Conservation (phyloP, 306 rosid genomes). For the Mimosa pudica region DNA sequence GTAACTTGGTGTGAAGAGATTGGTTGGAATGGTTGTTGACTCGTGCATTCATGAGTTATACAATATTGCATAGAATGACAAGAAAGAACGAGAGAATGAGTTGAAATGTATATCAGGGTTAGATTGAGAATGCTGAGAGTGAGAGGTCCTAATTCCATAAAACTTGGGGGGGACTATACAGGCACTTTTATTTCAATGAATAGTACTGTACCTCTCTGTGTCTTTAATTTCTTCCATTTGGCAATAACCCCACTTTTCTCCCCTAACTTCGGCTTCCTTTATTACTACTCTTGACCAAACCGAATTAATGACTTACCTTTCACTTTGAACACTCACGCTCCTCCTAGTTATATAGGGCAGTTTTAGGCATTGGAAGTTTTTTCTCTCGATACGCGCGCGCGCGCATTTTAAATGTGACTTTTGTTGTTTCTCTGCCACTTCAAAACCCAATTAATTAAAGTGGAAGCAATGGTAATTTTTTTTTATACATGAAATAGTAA, state of each 20-base stretch:
- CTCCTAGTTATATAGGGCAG: too few species aligned
- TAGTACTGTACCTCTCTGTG: background rate
- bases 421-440: too few species aligned
- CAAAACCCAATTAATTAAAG: too few species aligned
- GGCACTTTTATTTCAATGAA: background rate
- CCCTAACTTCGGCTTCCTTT: background rate
- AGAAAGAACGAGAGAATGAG: background rate
- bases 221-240: background rate
- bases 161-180: background rate
- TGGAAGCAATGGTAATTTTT: too few species aligned
- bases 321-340: background rate
- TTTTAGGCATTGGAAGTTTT: too few species aligned
- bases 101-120: background rate
- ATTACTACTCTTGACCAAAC: background rate
- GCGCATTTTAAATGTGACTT: too few species aligned
- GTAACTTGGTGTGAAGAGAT: background rate
- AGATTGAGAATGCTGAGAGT: background rate
- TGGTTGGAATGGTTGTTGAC: constrained; percentile 19
- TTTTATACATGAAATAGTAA: too few species aligned
- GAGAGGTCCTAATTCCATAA: background rate
- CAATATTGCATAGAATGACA: background rate
- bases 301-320: background rate
- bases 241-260: background rate
- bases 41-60: background rate
- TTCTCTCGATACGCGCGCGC: too few species aligned